Conservation (phyloP, 108 stramenopile genomes). For the Nitzschia sp. region DNA sequence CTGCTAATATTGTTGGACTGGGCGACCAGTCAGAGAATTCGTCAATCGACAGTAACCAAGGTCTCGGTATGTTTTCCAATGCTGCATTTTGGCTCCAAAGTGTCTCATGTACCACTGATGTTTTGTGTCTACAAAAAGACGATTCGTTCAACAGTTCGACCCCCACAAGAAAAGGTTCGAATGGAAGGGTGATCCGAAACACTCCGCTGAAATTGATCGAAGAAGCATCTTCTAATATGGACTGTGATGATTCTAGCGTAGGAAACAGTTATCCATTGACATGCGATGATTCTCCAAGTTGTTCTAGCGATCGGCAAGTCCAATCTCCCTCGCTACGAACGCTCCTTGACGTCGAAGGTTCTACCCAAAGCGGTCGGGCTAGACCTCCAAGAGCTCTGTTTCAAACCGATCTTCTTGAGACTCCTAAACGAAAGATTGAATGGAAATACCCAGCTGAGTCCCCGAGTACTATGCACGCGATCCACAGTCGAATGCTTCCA, state of each 20-base stretch:
- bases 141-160: background rate
- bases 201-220: background rate
- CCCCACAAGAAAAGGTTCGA: background rate
- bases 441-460: background rate
- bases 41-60: background rate
- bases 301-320: background rate
- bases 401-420: background rate
- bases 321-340: background rate
- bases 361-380: background rate
- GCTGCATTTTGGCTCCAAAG: no score
- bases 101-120: no score
- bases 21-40: background rate
- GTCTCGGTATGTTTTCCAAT: background rate
- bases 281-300: constrained; percentile 1
- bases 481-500: background rate
- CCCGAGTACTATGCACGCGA: background rate
- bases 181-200: no score
- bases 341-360: background rate
- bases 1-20: background rate
- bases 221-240: background rate
- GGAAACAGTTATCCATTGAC: background rate
- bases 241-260: background rate
- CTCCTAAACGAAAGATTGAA: background rate
- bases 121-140: no score
- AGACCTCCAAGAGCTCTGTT: background rate